Percentiles rank a stretch among this genome's conserved stretches.
Conservation (phyloP, 306 rosid genomes). For the Benincasa hispida region DNA sequence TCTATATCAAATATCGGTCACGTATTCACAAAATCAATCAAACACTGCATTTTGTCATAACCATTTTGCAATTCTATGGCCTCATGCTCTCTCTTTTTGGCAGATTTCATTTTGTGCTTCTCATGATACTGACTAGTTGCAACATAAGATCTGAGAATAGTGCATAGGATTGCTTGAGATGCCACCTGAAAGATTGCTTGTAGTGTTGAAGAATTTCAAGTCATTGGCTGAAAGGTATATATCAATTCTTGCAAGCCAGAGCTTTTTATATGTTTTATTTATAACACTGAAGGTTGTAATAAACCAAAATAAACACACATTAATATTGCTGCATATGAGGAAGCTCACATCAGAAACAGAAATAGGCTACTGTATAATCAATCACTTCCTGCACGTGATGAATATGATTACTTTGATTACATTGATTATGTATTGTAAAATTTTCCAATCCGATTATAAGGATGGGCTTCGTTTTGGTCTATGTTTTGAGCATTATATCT, state of each 20-base stretch:
- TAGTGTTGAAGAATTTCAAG: not conserved
- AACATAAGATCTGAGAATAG: not conserved
- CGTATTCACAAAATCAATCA: not conserved
- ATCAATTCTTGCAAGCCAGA: not conserved
- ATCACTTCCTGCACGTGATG: not conserved
- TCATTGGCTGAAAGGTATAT: not conserved
- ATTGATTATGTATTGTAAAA: not conserved
- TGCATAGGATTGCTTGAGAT: not conserved
- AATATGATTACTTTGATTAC: not conserved
- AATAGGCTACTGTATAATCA: not conserved
- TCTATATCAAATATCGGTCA: not conserved
- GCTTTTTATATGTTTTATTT: not conserved
- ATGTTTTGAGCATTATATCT: not conserved
- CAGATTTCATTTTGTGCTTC: slow-evolving; percentile 1
- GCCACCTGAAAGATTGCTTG: not conserved
- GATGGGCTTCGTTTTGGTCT: not conserved
- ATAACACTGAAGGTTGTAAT: not conserved
- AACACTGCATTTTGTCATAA: not conserved
- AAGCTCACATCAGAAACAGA: not conserved
- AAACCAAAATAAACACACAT: not conserved
- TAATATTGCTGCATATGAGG: not conserved
- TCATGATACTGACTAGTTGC: not conserved
- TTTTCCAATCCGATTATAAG: not conserved
- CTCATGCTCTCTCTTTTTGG: not conserved
- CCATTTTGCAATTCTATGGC: not conserved